phyloP scores from a whole-genome alignment of 345 rosid genomes.

The Acer negundo region DNA sequence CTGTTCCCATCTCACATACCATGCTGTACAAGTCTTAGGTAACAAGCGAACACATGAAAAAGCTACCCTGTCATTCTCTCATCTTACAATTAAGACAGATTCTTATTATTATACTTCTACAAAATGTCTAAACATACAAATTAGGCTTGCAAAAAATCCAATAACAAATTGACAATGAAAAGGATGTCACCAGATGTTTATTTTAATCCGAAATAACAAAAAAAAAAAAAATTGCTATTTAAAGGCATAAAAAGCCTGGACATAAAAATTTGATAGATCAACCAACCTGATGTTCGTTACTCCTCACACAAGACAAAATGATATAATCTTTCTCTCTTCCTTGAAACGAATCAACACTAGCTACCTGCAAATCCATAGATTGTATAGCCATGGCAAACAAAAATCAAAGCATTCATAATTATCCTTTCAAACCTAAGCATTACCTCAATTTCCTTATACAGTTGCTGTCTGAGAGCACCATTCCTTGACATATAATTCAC shows the following conservation, averaged over 20 bases:
- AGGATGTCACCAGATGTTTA: not conserved
- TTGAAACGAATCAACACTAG: slow-evolving; percentile 99
- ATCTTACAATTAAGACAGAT: not conserved
- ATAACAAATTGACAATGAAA: not conserved
- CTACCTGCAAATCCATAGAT: slow-evolving; percentile 53
- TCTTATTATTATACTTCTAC: not conserved
- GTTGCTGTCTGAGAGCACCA: slow-evolving; percentile 96
- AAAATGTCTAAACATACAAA: not conserved
- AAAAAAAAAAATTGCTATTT: not conserved
- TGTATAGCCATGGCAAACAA: slow-evolving; percentile 8
- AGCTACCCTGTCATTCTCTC: not conserved
- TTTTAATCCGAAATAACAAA: not conserved
- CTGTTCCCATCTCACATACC: not conserved
- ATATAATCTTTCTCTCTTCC: slow-evolving; percentile 99
- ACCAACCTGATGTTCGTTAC: slow-evolving; percentile 99
- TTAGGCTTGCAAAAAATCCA: not conserved
- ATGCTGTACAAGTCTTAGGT: not conserved
- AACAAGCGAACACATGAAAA: not conserved
- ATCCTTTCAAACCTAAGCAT: slow-evolving; percentile 6
- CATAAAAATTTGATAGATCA: slow-evolving; percentile 3
- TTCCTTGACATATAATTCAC: slow-evolving; percentile 98
- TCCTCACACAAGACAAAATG: slow-evolving; percentile 97
- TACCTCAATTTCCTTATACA: slow-evolving; percentile 99
- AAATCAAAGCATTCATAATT: slow-evolving; percentile 4
- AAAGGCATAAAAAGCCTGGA: not conserved